These are phyloP conservation scores for Camelina sativa DNA, from an alignment of 345 rosid genomes.

Conservation along the genomic window DNA sequence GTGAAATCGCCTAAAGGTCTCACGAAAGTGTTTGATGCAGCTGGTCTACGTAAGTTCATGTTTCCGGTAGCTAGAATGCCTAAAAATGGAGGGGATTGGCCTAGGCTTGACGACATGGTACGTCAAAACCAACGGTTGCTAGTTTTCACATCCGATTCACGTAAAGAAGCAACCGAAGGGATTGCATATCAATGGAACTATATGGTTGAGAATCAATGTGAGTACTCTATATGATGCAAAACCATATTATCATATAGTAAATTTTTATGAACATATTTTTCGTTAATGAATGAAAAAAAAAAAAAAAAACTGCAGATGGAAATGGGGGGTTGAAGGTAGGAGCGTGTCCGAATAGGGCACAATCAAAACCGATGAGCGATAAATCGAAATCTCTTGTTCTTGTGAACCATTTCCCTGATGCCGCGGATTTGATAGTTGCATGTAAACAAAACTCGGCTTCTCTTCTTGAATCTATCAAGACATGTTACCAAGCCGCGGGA, in stretches of 20 bases:
- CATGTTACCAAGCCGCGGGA: constrained; percentile 72
- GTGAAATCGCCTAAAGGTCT: constrained; percentile 75
- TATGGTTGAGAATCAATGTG: constrained; percentile 92
- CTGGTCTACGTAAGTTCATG: constrained; percentile 73
- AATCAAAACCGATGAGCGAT: constrained; percentile 64
- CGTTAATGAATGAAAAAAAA: neutral
- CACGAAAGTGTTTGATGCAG: constrained; percentile 69
- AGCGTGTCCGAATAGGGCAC: constrained; percentile 68
- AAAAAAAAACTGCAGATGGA: constrained; percentile 58
- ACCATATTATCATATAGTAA: neutral
- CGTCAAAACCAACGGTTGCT: constrained; percentile 72
- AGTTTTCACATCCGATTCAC: constrained; percentile 79
- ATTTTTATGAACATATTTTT: neutral
- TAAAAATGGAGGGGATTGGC: constrained; percentile 81
- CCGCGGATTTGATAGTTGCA: constrained; percentile 55
- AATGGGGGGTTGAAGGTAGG: constrained; percentile 75
- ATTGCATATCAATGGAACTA: constrained; percentile 88
- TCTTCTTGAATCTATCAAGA: constrained; percentile 57
- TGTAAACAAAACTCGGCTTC: constrained; percentile 87
- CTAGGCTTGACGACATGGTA: constrained; percentile 75
- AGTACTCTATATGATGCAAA: constrained; percentile 39
- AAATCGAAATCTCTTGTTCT: constrained; percentile 67
- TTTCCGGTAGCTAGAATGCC: constrained; percentile 91
- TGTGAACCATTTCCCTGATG: constrained; percentile 74
- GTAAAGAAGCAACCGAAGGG: constrained; percentile 83